phyloP scores from a whole-genome alignment of 805 yeast genomes.

The Myxozyma sirexii region DNA sequence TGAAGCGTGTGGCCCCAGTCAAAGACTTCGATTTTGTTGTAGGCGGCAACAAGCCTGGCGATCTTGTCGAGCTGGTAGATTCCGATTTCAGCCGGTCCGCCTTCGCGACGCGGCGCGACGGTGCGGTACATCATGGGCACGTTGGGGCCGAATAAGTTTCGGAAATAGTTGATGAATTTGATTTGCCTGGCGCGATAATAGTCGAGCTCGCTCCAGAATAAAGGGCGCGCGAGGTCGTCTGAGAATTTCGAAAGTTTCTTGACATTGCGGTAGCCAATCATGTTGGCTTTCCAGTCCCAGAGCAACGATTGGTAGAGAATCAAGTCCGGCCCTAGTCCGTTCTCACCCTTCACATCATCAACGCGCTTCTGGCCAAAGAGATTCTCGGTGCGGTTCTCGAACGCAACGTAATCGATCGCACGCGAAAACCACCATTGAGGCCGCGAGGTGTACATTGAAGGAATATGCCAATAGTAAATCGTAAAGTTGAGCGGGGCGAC shows the following conservation, averaged over 20 bases:
- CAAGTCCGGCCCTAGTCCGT: slow-evolving; percentile 20
- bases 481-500: slow-evolving; percentile 20
- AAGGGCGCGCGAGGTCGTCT: slow-evolving; percentile 2
- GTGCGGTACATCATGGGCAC: slow-evolving; percentile 28
- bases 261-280: background rate
- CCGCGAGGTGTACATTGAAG: slow-evolving; percentile 21
- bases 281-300: slow-evolving; percentile 16
- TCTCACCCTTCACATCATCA: slow-evolving; percentile 8
- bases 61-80: slow-evolving; percentile 15
- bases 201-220: slow-evolving; percentile 22
- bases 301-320: slow-evolving; percentile 17
- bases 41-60: slow-evolving; percentile 15
- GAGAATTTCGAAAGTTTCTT: background rate
- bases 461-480: slow-evolving; percentile 28
- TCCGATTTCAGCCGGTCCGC: slow-evolving; percentile 8
- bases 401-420: slow-evolving; percentile 16
- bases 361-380: background rate
- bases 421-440: slow-evolving; percentile 30
- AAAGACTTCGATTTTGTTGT: slow-evolving; percentile 17
- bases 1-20: slow-evolving; percentile 23
- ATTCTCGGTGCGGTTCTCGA: slow-evolving; percentile 19
- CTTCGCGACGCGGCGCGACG: slow-evolving; percentile 5
- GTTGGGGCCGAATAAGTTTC: slow-evolving; percentile 20
- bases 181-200: slow-evolving; percentile 12
- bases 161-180: slow-evolving; percentile 9